These are phyloP conservation scores for Amorphotheca resinae DNA, from an alignment of 495 filamentous ascomycete species.

Conservation along the genomic window DNA sequence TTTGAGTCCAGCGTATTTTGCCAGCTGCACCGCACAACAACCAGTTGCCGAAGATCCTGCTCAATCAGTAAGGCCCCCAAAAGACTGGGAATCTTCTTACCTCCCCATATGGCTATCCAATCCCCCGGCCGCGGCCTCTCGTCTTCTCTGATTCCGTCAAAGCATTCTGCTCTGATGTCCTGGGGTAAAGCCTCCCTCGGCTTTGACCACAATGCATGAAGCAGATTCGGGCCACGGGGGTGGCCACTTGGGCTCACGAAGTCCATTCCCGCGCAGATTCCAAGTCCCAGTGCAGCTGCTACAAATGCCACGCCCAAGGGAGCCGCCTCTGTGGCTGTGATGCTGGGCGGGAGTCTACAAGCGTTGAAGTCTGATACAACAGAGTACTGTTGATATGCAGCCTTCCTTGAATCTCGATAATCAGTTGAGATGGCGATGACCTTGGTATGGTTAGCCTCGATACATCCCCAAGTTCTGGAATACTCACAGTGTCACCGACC, in stretches of 20 bases:
- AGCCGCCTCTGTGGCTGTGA: slow-evolving; percentile 39
- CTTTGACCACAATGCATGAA: slow-evolving; percentile 28
- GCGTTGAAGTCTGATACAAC: slow-evolving; percentile 51
- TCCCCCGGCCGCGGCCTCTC: slow-evolving; percentile 40
- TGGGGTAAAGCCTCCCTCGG: slow-evolving; percentile 29
- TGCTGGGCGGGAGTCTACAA: slow-evolving; percentile 37
- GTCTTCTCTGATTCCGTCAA: slow-evolving; percentile 28
- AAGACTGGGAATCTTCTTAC: slow-evolving; percentile 25
- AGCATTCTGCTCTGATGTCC: slow-evolving; percentile 43
- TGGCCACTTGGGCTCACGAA: slow-evolving; percentile 27
- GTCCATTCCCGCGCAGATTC: slow-evolving; percentile 49
- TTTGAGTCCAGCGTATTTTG: slow-evolving; percentile 43
- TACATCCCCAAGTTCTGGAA: neutral
- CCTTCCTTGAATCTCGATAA: slow-evolving; percentile 56
- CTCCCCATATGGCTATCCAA: slow-evolving; percentile 61
- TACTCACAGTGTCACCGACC: slow-evolving; percentile 37
- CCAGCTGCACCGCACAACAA: slow-evolving; percentile 45
- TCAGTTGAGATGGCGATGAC: slow-evolving; percentile 55
- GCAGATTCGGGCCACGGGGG: slow-evolving; percentile 41
- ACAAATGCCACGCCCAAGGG: slow-evolving; percentile 54
- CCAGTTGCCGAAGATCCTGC: slow-evolving; percentile 50
- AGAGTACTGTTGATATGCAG: slow-evolving; percentile 57
- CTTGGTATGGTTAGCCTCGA: slow-evolving; percentile 9
- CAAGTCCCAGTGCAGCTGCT: slow-evolving; percentile 43
- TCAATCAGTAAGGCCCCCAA: slow-evolving; percentile 1